Evolutionary conservation across 176 grass and related monocot species (phyloP), one percentile per base, ranked within the genome.

Genomic region (Tillandsia fasciculata): DNA sequence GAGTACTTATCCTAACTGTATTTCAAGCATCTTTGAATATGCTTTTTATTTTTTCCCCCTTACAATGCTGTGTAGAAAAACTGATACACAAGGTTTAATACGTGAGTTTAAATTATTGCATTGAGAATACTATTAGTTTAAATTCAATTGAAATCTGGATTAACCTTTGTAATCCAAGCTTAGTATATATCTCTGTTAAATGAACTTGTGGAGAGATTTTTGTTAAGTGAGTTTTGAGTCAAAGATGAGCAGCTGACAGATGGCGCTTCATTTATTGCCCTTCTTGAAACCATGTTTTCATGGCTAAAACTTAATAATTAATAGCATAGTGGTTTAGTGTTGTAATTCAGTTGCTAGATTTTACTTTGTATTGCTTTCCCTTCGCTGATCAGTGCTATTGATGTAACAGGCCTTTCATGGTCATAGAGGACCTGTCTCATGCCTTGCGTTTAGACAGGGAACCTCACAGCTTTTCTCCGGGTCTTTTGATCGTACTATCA

Each of bases 401-500:
- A 70, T 76, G 47, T 81, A 20, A 52, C 76, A 96, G 91, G 91
- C 91, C 64, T 96, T 96, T 70, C 88, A 88, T 3, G 91, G 91
- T 49, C 91, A 96, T 66, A 86, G 79, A 67, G 91, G 91, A 49
- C 73, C 82, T 54, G 56, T 96, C 49, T 87, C 91, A 2, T 96
- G 91, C 64, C 84, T 96, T 76, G 63, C 87, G 42, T 96, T 96
- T 77, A 88, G 84, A 49, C 76, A 80, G 26, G 91, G 88, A 14
- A 87, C 91, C 3, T 70, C 81, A 14, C 87, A 96, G 29, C 74
- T 96, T 52, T 96, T 96, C 53, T 96, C 91, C 69, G 91, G 91
- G 50, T 96, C 91, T 26, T 96, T 90, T 80, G 91, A 96, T 23
- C 82, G 91, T 69, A 85, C 84, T 49, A 85, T 96, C 77, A 96